Base-by-base conservation (phyloP, 495 filamentous ascomycete genomes). In the Aspergillus haitiensis region DNA sequence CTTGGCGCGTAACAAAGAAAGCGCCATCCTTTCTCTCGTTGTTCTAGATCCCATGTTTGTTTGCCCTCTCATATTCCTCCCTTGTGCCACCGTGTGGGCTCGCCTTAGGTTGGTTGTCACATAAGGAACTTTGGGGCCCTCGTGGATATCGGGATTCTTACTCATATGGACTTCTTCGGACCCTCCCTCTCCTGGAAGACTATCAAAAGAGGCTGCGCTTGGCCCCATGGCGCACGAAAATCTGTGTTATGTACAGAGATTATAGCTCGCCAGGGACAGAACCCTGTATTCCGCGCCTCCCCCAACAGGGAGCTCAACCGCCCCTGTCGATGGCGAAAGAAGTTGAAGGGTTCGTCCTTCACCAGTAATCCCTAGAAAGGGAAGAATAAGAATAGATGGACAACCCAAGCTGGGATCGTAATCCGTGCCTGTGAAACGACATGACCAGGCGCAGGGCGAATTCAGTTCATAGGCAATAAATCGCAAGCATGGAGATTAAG, bases 51-150 rank as follows among this genome's bases (percentile, higher is more conserved):
- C 73, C 36, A 74, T 59, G 52, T 69, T 72, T 47, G 68, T 68
- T 55, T 68, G 75, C 13, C 71, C 64, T 31, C 58, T 58, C 52
- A 68, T 55, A 39, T 70, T 65, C 56, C 60, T 70, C 21, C 69
- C 68, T 56, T 75, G 75, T 62, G 72, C 68, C 48, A 80, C 72
- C 7, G 77, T 80, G 57, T 78, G 72, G 57, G 77, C 75, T 48
- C 75, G 73, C 61, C 75, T 72, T 33, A 80, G 50, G 58, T 59
- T 59, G 13, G 70, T 64, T 27, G 61, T 58, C 59, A 63, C 61
- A 67, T 70, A 52, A 9, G 61, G 63, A 48, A 52, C n/a, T 40
- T 66, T 68, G 52, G 64, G 52, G 39, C 59, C 58, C 53, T 42
- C 56, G 45, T 51, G 63, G 40, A 50, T 27, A 21, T 54, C 46